These are phyloP conservation scores for Bryopsis sp. DNA, from an alignment of 139 green algal species.

Conservation along the genomic window DNA sequence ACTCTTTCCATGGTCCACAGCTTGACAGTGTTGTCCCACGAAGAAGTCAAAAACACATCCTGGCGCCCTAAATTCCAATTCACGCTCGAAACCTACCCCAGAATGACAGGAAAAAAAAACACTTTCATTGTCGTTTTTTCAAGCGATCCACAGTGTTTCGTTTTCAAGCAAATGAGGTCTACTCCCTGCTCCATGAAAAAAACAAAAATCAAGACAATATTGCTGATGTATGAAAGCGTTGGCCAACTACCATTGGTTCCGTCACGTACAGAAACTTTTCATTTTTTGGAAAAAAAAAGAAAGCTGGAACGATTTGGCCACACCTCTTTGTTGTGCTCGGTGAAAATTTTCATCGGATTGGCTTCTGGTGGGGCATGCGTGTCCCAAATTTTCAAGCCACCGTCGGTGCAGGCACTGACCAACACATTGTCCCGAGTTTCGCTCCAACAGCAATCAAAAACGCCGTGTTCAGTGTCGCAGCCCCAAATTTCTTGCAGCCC, in stretches of 20 bases:
- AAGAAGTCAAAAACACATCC: slow-evolving; percentile 79
- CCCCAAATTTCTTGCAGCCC: slow-evolving; percentile 60
- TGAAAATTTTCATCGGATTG: slow-evolving; percentile 77
- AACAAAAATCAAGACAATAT: not conserved
- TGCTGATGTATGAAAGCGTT: not conserved
- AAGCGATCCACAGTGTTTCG: not conserved
- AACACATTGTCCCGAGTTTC: slow-evolving; percentile 95
- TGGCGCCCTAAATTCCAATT: slow-evolving; percentile 79
- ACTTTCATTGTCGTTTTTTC: slow-evolving; percentile 19
- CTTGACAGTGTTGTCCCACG: slow-evolving; percentile 95
- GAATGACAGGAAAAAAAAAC: not conserved
- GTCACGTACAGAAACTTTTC: not conserved
- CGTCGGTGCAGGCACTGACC: slow-evolving; percentile 79
- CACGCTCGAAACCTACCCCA: slow-evolving; percentile 50
- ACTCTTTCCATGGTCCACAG: slow-evolving; percentile 69
- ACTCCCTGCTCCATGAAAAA: too few species aligned
- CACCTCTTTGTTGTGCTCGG: slow-evolving; percentile 88
- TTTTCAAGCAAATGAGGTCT: slow-evolving; percentile 4
- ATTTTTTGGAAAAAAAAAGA: too few species aligned
- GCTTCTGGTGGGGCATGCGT: slow-evolving; percentile 53
- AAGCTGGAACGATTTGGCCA: too few species aligned
- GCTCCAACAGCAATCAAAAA: slow-evolving; percentile 94
- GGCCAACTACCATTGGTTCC: not conserved
- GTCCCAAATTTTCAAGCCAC: slow-evolving; percentile 90
- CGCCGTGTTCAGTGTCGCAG: slow-evolving; percentile 92